Base-by-base conservation (phyloP, 345 rosid genomes). In the Linum lewisii region DNA sequence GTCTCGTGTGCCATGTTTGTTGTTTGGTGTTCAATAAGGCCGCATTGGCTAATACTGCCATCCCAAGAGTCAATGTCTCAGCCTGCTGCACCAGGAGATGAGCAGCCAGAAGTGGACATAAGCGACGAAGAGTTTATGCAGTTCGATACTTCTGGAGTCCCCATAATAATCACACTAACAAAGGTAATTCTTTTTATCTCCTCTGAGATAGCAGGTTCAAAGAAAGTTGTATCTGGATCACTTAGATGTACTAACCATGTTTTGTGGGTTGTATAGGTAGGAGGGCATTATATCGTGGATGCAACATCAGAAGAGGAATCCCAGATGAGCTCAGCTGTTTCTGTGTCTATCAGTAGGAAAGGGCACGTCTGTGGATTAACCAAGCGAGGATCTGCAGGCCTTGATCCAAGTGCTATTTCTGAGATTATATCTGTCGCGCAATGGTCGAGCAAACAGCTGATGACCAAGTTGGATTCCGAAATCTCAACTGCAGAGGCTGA, bases 91-190 rank as follows among this genome's bases (percentile, higher is more conserved):
- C 65, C 80, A 1, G 71, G 73, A 50, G 92, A 82, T 71, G 97
- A 82, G 68, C 90, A 85, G 72, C 99, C 92, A 5, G 84, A 93
- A 73, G 79, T 93, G 62, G 89, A 89, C 78, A 84, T 89, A 57
- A 93, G 96, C n/a, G 99, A 93, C 45, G 97, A 89, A 76, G 96
- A 89, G 68, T 93, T 83, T 80, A 75, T 84, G 59, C 97, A 85
- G 58, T 85, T 93, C 8, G 88, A 87, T 63, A 87, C 95, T 42
- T 84, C 88, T n/a, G 72, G 64, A 36, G 62, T 87, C 57, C 95
- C 95, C 23, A 86, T 84, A 54, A 72, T 93, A 25, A 81, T 82
- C 67, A 89, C 99, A 4, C 61, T 89, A 73, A 89, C 92, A 26
- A 82, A 85, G 88, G 99, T 87, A 61, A 62, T 10, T 0, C 6